Percentiles rank a stretch among this genome's conserved stretches.
These are phyloP conservation scores for Hypoxylon sp. DNA, from an alignment of 2,329 filamentous ascomycete species.

Conservation along the genomic window DNA sequence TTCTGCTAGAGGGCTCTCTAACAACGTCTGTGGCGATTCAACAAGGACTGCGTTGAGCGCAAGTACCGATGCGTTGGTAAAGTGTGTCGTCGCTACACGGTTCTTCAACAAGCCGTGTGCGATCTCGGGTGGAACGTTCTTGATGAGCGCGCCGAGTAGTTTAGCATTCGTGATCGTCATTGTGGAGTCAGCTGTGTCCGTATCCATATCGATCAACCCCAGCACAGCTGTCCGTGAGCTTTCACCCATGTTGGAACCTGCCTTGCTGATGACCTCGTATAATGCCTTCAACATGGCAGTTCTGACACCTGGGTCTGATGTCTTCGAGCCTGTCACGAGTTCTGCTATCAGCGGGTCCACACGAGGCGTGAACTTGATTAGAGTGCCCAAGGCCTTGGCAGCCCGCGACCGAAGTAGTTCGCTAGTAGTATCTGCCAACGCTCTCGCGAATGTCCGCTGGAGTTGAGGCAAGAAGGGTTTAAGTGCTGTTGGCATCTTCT, in stretches of 20 bases:
- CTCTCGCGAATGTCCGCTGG: conserved; percentile 96
- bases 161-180: conserved; percentile 93
- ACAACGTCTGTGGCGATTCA: conserved; percentile 80
- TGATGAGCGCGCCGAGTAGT: conserved; percentile 89
- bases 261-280: conserved; percentile 96
- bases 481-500: conserved; percentile 95
- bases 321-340: conserved; percentile 95
- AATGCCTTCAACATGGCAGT: conserved; percentile 97
- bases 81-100: conserved; percentile 82
- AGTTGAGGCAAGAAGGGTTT: conserved; percentile 98
- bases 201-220: conserved; percentile 87
- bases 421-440: conserved; percentile 91
- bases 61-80: conserved; percentile 84
- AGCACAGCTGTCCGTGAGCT: conserved; percentile 88
- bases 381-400: conserved; percentile 91
- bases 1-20: conserved; percentile 75
- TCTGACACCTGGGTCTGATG: conserved; percentile 85
- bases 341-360: conserved; percentile 95
- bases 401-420: conserved; percentile 89
- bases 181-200: conserved; percentile 78
- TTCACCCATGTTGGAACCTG: conserved; percentile 95
- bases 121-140: conserved; percentile 82
- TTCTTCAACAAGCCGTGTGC: conserved; percentile 73
- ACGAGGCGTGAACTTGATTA: conserved; percentile 95
- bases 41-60: conserved; percentile 90